phyloP scores from a whole-genome alignment of 2,329 filamentous ascomycete genomes.

The Colletotrichum scovillei region DNA sequence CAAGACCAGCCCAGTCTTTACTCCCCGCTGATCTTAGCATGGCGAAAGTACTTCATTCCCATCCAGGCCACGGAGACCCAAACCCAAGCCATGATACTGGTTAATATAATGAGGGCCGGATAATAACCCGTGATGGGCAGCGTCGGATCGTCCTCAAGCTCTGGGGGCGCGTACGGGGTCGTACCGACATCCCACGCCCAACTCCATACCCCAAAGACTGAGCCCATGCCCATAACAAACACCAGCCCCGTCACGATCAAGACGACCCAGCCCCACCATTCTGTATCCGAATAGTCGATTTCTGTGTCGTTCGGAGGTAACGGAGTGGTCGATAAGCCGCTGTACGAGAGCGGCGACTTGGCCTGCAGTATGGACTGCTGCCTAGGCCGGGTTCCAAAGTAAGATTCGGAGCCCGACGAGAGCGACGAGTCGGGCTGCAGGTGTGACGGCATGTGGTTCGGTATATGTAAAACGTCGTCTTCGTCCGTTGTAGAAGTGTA shows the following conservation, averaged over 20 bases:
- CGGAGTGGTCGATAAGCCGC: constrained; percentile 61
- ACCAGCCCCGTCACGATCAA: constrained; percentile 92
- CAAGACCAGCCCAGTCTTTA: constrained; percentile 45
- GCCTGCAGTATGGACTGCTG: constrained; percentile 62
- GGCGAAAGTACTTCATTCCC: constrained; percentile 99
- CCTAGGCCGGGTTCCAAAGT: constrained; percentile 61
- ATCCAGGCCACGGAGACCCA: constrained; percentile 99
- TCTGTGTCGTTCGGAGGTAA: constrained; percentile 63
- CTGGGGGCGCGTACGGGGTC: constrained; percentile 93
- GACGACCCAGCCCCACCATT: constrained; percentile 98
- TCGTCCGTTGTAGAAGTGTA: constrained; percentile 83
- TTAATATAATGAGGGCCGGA: constrained; percentile 91
- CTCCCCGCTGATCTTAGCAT: constrained; percentile 86
- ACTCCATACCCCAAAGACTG: constrained; percentile 93
- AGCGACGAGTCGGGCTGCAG: constrained; percentile 54
- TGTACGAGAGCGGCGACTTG: constrained; percentile 71
- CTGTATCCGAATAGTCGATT: constrained; percentile 94
- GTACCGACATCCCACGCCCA: constrained; percentile 99
- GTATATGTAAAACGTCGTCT: constrained; percentile 79
- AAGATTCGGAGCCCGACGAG: constrained; percentile 72
- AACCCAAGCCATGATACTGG: constrained; percentile 97
- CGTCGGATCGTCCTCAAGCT: constrained; percentile 94
- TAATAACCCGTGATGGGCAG: constrained; percentile 98
- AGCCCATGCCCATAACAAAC: constrained; percentile 97
- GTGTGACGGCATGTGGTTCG: constrained; percentile 56